phyloP scores from a whole-genome alignment of 352 stramenopile species.

The Halophytophthora polymorphica region DNA sequence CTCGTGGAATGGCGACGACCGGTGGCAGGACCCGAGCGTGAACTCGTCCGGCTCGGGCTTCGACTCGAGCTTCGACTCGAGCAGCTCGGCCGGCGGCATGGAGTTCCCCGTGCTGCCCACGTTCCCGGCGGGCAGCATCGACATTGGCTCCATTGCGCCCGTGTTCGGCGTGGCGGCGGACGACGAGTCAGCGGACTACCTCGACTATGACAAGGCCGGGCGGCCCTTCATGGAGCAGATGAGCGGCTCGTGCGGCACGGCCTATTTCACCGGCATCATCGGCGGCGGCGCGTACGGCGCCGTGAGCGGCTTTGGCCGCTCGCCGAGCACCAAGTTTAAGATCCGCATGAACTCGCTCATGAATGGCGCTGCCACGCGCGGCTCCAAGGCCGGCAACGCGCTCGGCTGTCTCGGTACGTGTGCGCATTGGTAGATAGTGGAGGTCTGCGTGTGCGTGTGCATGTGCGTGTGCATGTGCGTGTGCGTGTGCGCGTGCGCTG shows the following conservation, averaged over 20 bases:
- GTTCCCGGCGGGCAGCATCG: conserved; percentile 74
- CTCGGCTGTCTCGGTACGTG: conserved; percentile 72
- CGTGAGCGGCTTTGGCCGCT: conserved; percentile 60
- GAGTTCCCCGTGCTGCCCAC: conserved; percentile 73
- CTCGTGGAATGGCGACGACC: conserved; percentile 73
- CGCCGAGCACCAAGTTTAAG: conserved; percentile 85
- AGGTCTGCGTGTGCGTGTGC: no score
- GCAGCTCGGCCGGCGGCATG: conserved; percentile 45
- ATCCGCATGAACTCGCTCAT: conserved; percentile 88
- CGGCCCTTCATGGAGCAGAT: conserved; percentile 86
- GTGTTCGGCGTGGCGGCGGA: conserved; percentile 82
- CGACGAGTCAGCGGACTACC: conserved; percentile 75
- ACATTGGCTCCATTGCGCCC: conserved; percentile 78
- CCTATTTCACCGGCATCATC: conserved; percentile 85
- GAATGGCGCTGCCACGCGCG: conserved; percentile 75
- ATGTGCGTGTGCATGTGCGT: no score
- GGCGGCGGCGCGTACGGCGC: conserved; percentile 72
- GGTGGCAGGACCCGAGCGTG: conserved; percentile 62
- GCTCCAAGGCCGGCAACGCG: conserved; percentile 83
- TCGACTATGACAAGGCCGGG: conserved; percentile 82
- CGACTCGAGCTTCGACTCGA: conserved; percentile 39
- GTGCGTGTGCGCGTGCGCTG: conserved; percentile 8
- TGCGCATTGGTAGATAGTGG: no score
- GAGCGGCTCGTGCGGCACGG: conserved; percentile 69
- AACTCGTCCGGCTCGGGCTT: conserved; percentile 36